Evolutionary conservation across 148 eudicot genomes (phyloP).

Genomic region (Chenopodium suecicum): DNA sequence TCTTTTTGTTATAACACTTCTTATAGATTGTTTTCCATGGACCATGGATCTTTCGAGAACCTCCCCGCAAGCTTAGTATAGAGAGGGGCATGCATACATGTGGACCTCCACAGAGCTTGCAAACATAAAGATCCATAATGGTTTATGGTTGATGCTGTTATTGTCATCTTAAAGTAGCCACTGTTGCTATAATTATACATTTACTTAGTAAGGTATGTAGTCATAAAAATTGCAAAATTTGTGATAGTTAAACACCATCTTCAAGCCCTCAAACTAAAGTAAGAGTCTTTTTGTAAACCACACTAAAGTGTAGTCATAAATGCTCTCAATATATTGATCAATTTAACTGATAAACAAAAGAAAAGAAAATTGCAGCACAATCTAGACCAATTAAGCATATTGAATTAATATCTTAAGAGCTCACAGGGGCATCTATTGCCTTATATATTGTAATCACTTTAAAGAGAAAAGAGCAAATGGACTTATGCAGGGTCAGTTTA

Average conservation of each 20-base stretch:
- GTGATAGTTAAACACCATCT: not conserved
- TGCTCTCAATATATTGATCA: not conserved
- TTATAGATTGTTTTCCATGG: not conserved
- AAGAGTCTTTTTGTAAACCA: not conserved
- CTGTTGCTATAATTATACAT: not conserved
- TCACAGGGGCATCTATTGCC: not conserved
- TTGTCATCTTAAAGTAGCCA: not conserved
- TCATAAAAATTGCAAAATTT: not conserved
- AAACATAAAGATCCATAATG: not conserved
- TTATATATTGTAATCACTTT: not conserved
- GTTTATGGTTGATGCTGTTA: not conserved
- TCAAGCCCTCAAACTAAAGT: not conserved
- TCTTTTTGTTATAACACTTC: not conserved
- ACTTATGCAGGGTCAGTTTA: slow-evolving; percentile 1
- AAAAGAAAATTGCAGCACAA: not conserved
- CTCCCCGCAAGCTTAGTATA: not conserved
- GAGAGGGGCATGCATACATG: not conserved
- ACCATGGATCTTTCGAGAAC: not conserved
- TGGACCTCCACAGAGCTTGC: not conserved
- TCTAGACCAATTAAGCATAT: not conserved
- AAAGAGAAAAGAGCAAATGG: not conserved
- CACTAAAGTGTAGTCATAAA: not conserved
- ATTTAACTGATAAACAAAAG: not conserved
- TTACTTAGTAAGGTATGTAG: not conserved
- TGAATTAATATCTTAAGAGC: not conserved